Evolutionary conservation across 495 filamentous ascomycete species (phyloP), one percentile per base, ranked within the genome.

Genomic region (Lindgomyces ingoldianus): DNA sequence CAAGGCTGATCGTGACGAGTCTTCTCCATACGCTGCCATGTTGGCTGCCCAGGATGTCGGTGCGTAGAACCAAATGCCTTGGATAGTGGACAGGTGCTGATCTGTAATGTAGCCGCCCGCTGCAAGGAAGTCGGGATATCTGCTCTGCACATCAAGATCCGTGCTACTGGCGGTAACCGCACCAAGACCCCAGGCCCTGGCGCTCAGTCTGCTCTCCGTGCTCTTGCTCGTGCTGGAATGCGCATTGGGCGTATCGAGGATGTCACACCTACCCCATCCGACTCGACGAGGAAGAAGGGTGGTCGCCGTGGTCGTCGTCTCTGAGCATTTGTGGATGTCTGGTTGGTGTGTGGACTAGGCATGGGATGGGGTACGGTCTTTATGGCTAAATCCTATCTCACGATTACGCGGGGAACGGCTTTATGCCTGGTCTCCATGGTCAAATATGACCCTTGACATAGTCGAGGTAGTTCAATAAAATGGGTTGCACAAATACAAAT

Each of bases 251-350:
- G 94, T 73, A 99, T 99, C 74, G 94, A 99, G 88, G 94, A 99
- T 80, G 94, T 99, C 62, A 99, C 94, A 70, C 94, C 94, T 67
- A 98, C 94, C 36, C 94, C 94, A 69, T 98, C 94, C 78, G 94
- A 99, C 82, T 93, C 89, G 79, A 99, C 94, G 71, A 90, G 94
- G 79, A 89, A 93, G 80, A 99, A 99, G 89, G 94, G 94, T 82
- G 94, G 94, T 96, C 91, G 94, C 80, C 93, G 94, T 89, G 94
- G 94, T 96, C 94, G 94, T 81, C 93, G 94, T 93, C 87, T 99
- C 78, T 98, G 83, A 87, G 77, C 75, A 71, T 75, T 64, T 79
- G 76, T 73, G 26, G 64, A 63, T 69, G 56, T 68, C 26, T 67
- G 46, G 65, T 70, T 72, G 70, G 51, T 74, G 69, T 73, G 60